Evolutionary conservation across 768 basidiomycete species (phyloP), one percentile per base, ranked within the genome.

Genomic region (Phanerochaete carnosa): DNA sequence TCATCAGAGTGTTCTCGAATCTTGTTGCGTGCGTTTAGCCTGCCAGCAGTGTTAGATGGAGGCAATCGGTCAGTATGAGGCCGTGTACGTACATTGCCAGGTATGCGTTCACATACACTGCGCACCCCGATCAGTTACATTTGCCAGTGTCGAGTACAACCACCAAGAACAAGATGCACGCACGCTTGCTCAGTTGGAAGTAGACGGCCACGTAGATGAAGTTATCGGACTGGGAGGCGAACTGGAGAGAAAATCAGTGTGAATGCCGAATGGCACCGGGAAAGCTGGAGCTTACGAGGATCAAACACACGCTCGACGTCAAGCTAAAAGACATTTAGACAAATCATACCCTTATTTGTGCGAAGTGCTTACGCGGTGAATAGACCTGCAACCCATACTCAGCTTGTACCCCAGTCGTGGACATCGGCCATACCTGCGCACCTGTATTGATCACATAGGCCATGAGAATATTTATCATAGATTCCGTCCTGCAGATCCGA

Each of bases 31-130:
- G 63, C 63, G 32, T 64, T 64, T 22, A 64, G 52, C 58, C 62
- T 64, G 37, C 19, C 7, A 8, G 52, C 7, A 12, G 32, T 23
- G 57, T 55, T 25, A 15, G 57, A n/a, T 7, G 22, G n/a, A 59
- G 35, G 19, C 33, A 19, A 43, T 19, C 11, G 22, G 19, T 7
- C 23, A 54, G 2, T 11, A 3, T 15, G n/a, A 46, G 19, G 50
- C 28, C 16, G 37, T 19, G 15, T 33, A 61, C 63, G 6, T 43
- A 64, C 63, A 60, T 64, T 1, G 63, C 63, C 9, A 64, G 52
- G 45, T 64, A 64, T 7, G 63, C 63, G 32, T 64, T 64, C 9
- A 64, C 60, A 43, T 64, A 64, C n/a, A 64, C 63, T 64, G 54
- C 3, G 16, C 30, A 47, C 30, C n/a, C 5, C 2, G 2, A 26